phyloP scores from a whole-genome alignment of 108 stramenopile genomes.

The Nannochloropsis salina region DNA sequence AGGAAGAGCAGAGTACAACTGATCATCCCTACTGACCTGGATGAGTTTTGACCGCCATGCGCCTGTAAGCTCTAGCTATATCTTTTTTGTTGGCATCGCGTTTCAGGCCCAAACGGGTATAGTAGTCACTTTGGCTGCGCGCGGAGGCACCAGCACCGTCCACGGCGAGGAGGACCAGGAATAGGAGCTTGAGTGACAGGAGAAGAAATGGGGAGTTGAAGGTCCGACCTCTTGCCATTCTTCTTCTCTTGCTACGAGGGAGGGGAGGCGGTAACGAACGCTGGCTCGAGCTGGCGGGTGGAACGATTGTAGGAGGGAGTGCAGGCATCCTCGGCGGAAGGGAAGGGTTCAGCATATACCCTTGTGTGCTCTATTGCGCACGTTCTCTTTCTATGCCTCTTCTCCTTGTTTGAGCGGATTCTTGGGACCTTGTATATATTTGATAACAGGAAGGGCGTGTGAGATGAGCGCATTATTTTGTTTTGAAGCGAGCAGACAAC shows the following conservation, averaged over 20 bases:
- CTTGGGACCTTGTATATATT: too few species aligned
- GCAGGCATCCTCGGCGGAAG: too few species aligned
- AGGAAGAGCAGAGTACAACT: background rate
- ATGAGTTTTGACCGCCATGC: constrained; percentile 1
- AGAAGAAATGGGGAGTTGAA: background rate
- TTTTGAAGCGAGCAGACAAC: too few species aligned
- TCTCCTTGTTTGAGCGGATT: too few species aligned
- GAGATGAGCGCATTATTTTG: too few species aligned
- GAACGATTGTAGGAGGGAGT: too few species aligned
- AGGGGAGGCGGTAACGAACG: constrained; percentile 2
- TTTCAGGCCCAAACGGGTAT: constrained; percentile 16
- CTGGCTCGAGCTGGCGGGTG: background rate
- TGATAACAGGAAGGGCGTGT: too few species aligned
- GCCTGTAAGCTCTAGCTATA: background rate
- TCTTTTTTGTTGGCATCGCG: constrained; percentile 20
- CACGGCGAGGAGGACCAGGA: background rate
- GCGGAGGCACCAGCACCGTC: background rate
- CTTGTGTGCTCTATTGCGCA: too few species aligned
- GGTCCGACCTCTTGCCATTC: background rate
- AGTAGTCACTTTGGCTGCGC: background rate
- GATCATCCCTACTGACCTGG: background rate
- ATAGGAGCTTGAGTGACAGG: background rate
- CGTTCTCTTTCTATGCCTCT: too few species aligned
- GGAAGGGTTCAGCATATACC: too few species aligned
- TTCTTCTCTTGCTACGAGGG: constrained; percentile 1